Conservation (phyloP, 1,284 basidiomycete species). For the Salmacisia buchloeana region DNA sequence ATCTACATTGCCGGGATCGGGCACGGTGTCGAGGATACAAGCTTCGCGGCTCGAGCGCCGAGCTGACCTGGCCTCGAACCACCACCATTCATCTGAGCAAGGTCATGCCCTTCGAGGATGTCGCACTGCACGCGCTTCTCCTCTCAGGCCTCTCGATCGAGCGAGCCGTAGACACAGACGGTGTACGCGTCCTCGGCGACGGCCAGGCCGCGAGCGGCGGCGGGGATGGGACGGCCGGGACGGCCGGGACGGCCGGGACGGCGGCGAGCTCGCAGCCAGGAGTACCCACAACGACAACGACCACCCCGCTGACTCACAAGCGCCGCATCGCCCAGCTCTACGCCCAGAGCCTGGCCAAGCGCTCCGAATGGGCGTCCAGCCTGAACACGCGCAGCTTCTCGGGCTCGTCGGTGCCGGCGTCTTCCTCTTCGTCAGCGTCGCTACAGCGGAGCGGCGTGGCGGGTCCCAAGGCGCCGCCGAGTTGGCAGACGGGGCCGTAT, state of each 20-base stretch:
- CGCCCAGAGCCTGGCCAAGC: neutral
- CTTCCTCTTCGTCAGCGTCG: neutral
- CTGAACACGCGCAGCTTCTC: neutral
- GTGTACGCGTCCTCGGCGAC: neutral
- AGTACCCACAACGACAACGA: too few relatives aligned
- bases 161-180: neutral
- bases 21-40: too few relatives aligned
- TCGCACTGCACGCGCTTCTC: neutral
- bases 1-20: too few relatives aligned
- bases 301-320: neutral
- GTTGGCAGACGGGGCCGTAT: neutral
- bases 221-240: neutral
- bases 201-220: neutral
- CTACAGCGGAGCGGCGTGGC: neutral
- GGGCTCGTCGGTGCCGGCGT: neutral
- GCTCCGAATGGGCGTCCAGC: conserved; percentile 1
- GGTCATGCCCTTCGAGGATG: conserved; percentile 7
- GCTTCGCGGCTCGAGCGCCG: too few relatives aligned
- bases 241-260: neutral
- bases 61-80: neutral
- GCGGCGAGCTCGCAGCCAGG: neutral
- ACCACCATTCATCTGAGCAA: neutral
- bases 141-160: neutral
- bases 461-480: neutral
- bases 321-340: neutral